A percentile compares a stretch with the other conserved stretches of the same genome.
Evolutionary conservation across 495 filamentous ascomycete genomes (phyloP).

Genomic region (Podospora pseudocomata): DNA sequence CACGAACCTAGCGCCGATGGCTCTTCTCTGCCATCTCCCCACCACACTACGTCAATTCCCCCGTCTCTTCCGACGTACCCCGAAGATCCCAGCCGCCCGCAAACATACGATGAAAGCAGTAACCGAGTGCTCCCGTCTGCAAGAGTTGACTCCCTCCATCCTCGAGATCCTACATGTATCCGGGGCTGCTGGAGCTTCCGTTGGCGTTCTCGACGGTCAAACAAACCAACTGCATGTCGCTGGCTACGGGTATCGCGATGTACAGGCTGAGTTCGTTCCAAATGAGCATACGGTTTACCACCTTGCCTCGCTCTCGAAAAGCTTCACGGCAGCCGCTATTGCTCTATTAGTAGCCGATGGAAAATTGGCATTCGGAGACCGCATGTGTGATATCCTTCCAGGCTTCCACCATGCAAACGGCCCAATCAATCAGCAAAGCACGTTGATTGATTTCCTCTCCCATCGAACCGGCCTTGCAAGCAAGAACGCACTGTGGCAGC

Average conservation of each 20-base stretch:
- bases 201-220: background rate
- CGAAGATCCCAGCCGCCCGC: too few relatives aligned
- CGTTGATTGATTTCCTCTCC: background rate
- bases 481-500: background rate
- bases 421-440: background rate
- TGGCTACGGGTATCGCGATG: background rate
- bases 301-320: background rate
- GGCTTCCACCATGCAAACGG: background rate
- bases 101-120: too few relatives aligned
- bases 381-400: background rate
- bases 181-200: background rate
- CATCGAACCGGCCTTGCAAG: background rate
- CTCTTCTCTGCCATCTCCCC: too few relatives aligned
- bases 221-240: background rate
- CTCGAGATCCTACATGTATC: background rate
- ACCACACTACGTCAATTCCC: too few relatives aligned
- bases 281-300: background rate
- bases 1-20: too few relatives aligned
- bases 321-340: background rate
- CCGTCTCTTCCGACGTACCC: too few relatives aligned
- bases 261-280: too few relatives aligned
- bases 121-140: background rate
- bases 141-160: background rate
- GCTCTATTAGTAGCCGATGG: background rate
- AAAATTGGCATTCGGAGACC: background rate